Base-by-base conservation (phyloP, 257 asterid species). In the Solanum pinnatisectum region DNA sequence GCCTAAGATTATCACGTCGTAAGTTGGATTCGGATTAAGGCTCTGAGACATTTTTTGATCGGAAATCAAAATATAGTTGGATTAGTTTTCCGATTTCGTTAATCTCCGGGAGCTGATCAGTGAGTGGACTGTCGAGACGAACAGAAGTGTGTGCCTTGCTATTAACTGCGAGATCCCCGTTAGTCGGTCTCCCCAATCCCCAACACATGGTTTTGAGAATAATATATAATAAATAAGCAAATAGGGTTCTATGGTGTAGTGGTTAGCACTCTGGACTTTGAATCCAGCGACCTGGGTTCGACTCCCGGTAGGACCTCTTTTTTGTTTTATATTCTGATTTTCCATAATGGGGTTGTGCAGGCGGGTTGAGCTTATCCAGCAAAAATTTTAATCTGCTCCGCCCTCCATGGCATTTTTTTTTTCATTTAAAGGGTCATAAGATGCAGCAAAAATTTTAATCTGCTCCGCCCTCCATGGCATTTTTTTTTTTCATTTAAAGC, bases 221-320 rank as follows among this genome's bases (percentile, higher is more conserved):
- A 2, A 15, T 49, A 15, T 15, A 52, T 2, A 16, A 1, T 46
- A 6, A 33, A 1, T 0, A 10, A 20, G 4, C 63, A 25, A 23
- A 3, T 7, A 2, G 2, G 70, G 70, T 49, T 81, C 70, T 81
- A 81, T 95, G 98, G 98, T 95, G 98, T 96, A 95, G 98, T 95
- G 98, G 98, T 95, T 95, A 96, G 98, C 98, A 95, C 99, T 96
- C 98, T 94, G 98, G 98, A 96, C 98, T 96, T 96, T 96, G 98
- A 96, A 96, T 95, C 98, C 98, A 94, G 98, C 96, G 97, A 96
- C 98, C 98, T 95, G 98, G 98, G 98, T 95, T 95, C 95, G 98
- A 95, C 96, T 95, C 98, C 98, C 96, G 97, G 98, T 95, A 87
- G 98, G 98, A 95, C 98, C 99, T 94, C 35, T 52, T n/a, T 23